A percentile compares a stretch with the other conserved stretches of the same genome.
These are phyloP conservation scores for Plantago major DNA, from an alignment of 257 asterid species.

Conservation along the genomic window DNA sequence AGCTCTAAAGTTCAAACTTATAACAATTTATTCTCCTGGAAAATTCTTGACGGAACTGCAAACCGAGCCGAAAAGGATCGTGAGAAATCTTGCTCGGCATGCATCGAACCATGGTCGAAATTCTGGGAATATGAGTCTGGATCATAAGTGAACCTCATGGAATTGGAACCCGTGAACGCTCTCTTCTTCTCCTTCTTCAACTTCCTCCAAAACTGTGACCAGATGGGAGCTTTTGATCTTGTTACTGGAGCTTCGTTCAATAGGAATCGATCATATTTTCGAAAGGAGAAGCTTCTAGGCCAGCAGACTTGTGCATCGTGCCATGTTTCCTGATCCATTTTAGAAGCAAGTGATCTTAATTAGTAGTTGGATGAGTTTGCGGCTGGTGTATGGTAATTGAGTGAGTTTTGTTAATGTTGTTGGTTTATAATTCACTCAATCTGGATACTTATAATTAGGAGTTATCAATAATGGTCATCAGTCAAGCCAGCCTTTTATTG, in stretches of 20 bases:
- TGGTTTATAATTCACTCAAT: too few species aligned
- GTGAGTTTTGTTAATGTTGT: too few species aligned
- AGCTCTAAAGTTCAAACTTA: constrained; percentile 13
- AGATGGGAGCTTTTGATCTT: constrained; percentile 35
- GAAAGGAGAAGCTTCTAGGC: constrained; percentile 32
- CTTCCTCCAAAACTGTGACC: constrained; percentile 73
- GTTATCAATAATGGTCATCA: not conserved
- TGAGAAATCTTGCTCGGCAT: constrained; percentile 43
- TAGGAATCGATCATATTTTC: constrained; percentile 32
- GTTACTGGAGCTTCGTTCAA: constrained; percentile 19
- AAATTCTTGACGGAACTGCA: constrained; percentile 56
- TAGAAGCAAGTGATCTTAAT: too few species aligned
- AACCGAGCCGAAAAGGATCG: constrained; percentile 74
- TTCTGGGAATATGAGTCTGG: constrained; percentile 58
- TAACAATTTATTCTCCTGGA: constrained; percentile 42
- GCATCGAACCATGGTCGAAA: constrained; percentile 53
- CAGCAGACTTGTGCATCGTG: constrained; percentile 25
- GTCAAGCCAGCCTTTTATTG: constrained; percentile 1
- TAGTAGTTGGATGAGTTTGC: not conserved
- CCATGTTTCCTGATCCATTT: constrained; percentile 37
- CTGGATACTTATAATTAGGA: too few species aligned
- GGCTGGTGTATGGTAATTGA: too few species aligned
- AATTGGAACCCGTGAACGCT: constrained; percentile 29
- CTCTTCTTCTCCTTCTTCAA: constrained; percentile 58
- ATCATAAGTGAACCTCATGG: constrained; percentile 62